Evolutionary conservation across 2,329 filamentous ascomycete genomes (phyloP), one percentile per base, ranked within the genome.

Genomic region (Hortaea sp.): DNA sequence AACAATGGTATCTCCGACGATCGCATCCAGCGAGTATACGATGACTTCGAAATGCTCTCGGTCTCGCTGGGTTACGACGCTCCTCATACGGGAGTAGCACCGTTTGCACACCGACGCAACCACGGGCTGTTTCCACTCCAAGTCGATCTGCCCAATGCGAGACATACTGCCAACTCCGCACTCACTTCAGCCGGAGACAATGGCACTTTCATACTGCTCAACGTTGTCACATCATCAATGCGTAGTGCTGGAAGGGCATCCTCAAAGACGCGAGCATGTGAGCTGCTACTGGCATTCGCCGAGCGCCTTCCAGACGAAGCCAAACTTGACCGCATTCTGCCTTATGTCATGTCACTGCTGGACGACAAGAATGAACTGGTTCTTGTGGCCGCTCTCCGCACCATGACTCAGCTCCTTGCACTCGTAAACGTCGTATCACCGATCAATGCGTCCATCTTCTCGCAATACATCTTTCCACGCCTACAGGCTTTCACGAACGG

Each of bases 31-130:
- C 81, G 88, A 39, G 83, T 98, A 1, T 97, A 85, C 60, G 80
- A 85, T 56, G 92, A 98, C 61, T 97, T 95, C 67, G 92, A 98
- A 64, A 98, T 97, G 65, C 95, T 98, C 44, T 88, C 90, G 0
- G 94, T 94, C 61, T 94, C 95, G 48, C 75, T 98, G 1, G 89
- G 87, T 10, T 88, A 88, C 50, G 77, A 79, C 29, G 72, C 81
- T 39, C 73, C 73, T 37, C 29, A 56, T 10, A 40, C 52, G 7
- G 42, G 63, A 11, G 61, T 61, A 35, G 55, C 57, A 4, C 63
- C 61, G 63, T 11, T 60, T 62, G 40, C 44, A 13, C 30, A 50
- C 7, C 13, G 49, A 57, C 29, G 61, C 67, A 27, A 62, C 70
- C 2, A 66, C 81, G 12, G 74, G 2, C 72, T 87, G 20, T 87